Evolutionary conservation across 139 green algal genomes (phyloP), one percentile per base, ranked within the genome.

Genomic region (Coccomyxa sp.): DNA sequence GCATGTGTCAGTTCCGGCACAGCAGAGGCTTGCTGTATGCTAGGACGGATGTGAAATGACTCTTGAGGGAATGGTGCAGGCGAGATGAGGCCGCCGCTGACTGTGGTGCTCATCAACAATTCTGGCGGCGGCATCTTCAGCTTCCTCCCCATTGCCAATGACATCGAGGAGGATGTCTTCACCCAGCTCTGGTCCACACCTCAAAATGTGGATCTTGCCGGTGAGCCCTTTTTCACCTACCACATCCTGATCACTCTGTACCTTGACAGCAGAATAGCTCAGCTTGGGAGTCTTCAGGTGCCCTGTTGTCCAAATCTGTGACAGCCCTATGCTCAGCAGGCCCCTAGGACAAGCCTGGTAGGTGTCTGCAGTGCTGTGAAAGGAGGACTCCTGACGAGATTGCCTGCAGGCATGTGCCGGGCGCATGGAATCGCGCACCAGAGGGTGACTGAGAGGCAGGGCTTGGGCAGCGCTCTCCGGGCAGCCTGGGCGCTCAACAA

Each of bases 31-130:
- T n/a, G n/a, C n/a, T n/a, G n/a, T n/a, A n/a, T n/a, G n/a, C n/a
- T n/a, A n/a, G n/a, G n/a, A n/a, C n/a, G n/a, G n/a, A n/a, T n/a
- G n/a, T n/a, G n/a, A n/a, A n/a, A n/a, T n/a, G n/a, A n/a, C n/a
- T n/a, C n/a, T n/a, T n/a, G n/a, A n/a, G n/a, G n/a, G n/a, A n/a
- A n/a, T n/a, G n/a, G n/a, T 64, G 55, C 81, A 83, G 79, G 79
- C 7, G 79, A 83, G 54, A 68, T 76, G 29, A 85, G 88, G 31
- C 90, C 94, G 29, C 92, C 96, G 27, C 80, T 99, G 40, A 98
- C 93, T 7, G 90, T 97, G 27, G 91, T 99, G 54, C 83, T 99
- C 14, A 78, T 99, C 39, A 99, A 99, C 89, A 99, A 99, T 82
- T 70, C 79, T 6, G 96, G 96, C 24, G 96, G 96, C 31, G 95